Base-by-base conservation (phyloP, 495 filamentous ascomycete genomes). In the Immersiella caudata region DNA sequence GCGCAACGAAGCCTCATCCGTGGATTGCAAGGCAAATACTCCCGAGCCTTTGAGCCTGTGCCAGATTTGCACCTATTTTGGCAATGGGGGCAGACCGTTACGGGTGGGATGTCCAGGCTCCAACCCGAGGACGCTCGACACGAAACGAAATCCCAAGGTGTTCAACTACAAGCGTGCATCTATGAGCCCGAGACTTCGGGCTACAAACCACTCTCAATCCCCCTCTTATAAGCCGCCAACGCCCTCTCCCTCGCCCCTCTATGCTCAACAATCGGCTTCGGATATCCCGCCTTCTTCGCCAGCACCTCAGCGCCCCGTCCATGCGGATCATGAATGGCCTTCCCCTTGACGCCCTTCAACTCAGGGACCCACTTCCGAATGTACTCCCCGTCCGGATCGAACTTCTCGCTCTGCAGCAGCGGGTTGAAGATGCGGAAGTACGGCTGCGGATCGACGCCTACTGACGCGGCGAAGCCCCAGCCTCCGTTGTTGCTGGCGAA, bases 391-490 rank as follows among this genome's bases (percentile, higher is more conserved):
- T 84, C 80, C 0, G 82, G 74, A 75, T 93, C 90, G 74, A 90
- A 97, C 79, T 89, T 93, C 83, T 94, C 91, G 72, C 90, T 91
- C 80, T 97, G 94, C 65, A 92, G 78, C 21, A 90, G 70, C 6
- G 94, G 94, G 74, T 96, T 97, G 76, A 97, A 96, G 66, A 97
- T 91, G 2, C 92, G 84, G 70, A 97, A 97, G 71, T 94, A 97
- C 0, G 93, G 93, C 79, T 97, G 93, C 1, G 94, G 92, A 76
- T 97, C 93, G 0, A 94, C 93, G 14, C 94, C 94, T 0, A 91
- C 91, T 12, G 84, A 88, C 0, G 89, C 87, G 18, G 85, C 85
- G 75, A 94, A 97, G 0, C 93, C 94, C 94, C 94, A 96, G 0
- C 94, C 94, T 24, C 93, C 92, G 72, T 94, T 94, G 71, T 97